Evolutionary conservation across 2,329 filamentous ascomycete genomes (phyloP).

Genomic region (Colletotrichum sojae): DNA sequence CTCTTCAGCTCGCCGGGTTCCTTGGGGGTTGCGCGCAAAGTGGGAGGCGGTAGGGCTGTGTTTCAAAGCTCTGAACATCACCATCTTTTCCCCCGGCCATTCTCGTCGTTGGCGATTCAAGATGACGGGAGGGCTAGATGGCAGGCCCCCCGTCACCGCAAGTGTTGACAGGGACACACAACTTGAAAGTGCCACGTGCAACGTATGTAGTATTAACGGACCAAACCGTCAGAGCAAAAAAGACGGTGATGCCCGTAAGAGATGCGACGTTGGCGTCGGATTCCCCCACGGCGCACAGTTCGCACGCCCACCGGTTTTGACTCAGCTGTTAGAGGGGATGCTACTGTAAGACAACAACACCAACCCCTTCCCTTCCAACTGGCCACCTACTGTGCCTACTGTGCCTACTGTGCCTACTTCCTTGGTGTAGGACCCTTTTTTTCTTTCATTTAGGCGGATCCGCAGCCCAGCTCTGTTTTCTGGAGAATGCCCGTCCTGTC

Average conservation of each 20-base stretch:
- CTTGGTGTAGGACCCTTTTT: background rate
- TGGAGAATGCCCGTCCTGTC: conserved; percentile 6
- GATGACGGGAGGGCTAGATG: background rate
- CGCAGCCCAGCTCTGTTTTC: conserved; percentile 18
- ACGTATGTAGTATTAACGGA: no score
- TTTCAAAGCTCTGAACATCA: conserved; percentile 9
- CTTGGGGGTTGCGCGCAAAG: conserved; percentile 19
- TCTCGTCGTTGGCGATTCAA: background rate
- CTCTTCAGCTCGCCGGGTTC: conserved; percentile 7
- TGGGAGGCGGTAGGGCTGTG: conserved; percentile 3
- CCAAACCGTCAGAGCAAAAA: no score
- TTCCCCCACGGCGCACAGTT: no score
- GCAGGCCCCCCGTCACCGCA: background rate
- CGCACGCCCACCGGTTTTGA: background rate
- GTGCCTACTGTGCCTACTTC: no score
- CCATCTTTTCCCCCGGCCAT: background rate
- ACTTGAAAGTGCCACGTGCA: no score
- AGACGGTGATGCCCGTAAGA: no score
- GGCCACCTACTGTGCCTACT: no score
- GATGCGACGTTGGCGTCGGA: no score
- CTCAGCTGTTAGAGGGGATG: background rate
- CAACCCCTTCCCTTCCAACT: background rate
- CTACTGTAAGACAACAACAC: no score
- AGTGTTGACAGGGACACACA: no score
- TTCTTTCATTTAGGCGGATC: background rate